A percentile compares a stretch with the other conserved stretches of the same genome.
These are phyloP conservation scores for Suhomyces coccinellae DNA, from an alignment of 1,139 yeast genomes.

Conservation along the genomic window DNA sequence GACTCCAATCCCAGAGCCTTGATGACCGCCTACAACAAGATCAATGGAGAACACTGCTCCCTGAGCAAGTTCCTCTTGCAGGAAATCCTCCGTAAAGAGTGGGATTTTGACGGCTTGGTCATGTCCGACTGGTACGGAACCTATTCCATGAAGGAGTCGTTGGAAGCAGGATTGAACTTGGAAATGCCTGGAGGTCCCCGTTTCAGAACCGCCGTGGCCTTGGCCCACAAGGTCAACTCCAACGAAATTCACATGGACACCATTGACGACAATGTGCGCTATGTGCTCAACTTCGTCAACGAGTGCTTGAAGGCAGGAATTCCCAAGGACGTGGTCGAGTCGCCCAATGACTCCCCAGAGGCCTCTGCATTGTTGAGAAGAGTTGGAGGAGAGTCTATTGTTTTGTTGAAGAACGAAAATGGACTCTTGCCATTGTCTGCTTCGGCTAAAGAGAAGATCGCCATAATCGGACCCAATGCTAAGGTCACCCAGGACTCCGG, in stretches of 20 bases:
- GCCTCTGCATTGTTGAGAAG: conserved; percentile 45
- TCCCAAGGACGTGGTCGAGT: conserved; percentile 41
- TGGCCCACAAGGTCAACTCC: conserved; percentile 15
- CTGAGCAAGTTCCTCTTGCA: conserved; percentile 17
- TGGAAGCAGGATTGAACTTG: conserved; percentile 23
- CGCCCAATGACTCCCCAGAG: conserved; percentile 45
- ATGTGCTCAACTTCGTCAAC: conserved; percentile 48
- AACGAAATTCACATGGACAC: conserved; percentile 25
- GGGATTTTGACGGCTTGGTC: conserved; percentile 20
- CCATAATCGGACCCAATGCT: conserved; percentile 55
- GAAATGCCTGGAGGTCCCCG: conserved; percentile 25
- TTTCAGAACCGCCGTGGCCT: conserved; percentile 16
- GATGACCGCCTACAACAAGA: conserved; percentile 23
- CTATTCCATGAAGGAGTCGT: conserved; percentile 18
- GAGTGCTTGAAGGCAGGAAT: conserved; percentile 43
- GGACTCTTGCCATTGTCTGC: conserved; percentile 44
- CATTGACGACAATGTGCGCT: conserved; percentile 46
- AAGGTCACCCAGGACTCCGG: conserved; percentile 45
- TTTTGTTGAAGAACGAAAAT: conserved; percentile 52
- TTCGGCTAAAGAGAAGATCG: conserved; percentile 31
- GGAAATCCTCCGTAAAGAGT: conserved; percentile 20
- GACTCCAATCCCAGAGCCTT: conserved; percentile 19
- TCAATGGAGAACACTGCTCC: conserved; percentile 21
- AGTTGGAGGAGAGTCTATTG: conserved; percentile 53
- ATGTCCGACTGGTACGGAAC: conserved; percentile 25